These are phyloP conservation scores for Plasmodium cynomolgi DNA, from an alignment of 169 alveolate genomes.

Conservation along the genomic window DNA sequence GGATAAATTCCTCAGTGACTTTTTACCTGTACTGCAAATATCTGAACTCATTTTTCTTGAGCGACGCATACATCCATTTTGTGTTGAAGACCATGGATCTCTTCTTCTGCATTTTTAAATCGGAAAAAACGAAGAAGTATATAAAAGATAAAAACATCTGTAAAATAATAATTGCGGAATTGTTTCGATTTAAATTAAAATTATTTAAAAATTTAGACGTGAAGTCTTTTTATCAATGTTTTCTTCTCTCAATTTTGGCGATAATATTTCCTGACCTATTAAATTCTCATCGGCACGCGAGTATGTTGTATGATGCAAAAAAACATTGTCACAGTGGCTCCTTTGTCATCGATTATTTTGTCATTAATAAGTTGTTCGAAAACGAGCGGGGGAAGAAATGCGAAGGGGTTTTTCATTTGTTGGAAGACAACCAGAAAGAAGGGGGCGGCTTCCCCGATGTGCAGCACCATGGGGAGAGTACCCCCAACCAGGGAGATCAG, in stretches of 20 bases:
- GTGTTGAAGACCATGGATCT: slow-evolving; percentile 12
- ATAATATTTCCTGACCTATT: background rate
- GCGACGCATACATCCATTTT: background rate
- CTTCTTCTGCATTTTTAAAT: slow-evolving; percentile 10
- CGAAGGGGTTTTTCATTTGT: background rate
- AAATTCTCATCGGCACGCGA: background rate
- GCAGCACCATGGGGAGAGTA: background rate
- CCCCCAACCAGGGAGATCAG: background rate
- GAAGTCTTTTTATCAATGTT: background rate
- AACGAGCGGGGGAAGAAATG: background rate
- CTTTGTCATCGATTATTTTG: background rate
- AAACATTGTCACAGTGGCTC: background rate
- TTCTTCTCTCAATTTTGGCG: background rate
- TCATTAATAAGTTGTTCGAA: slow-evolving; percentile 7
- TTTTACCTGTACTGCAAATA: slow-evolving; percentile 36
- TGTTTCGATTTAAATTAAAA: background rate
- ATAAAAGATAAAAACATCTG: slow-evolving; percentile 14
- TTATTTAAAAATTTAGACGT: background rate
- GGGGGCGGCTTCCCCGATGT: background rate
- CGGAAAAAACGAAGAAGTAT: slow-evolving; percentile 8
- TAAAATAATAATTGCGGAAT: background rate
- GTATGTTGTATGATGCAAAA: background rate
- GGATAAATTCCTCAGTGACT: slow-evolving; percentile 9
- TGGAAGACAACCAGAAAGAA: background rate
- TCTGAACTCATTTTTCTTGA: slow-evolving; percentile 23